These are phyloP conservation scores for Kalmusia sp. DNA, from an alignment of 2,329 filamentous ascomycete genomes.

Conservation along the genomic window DNA sequence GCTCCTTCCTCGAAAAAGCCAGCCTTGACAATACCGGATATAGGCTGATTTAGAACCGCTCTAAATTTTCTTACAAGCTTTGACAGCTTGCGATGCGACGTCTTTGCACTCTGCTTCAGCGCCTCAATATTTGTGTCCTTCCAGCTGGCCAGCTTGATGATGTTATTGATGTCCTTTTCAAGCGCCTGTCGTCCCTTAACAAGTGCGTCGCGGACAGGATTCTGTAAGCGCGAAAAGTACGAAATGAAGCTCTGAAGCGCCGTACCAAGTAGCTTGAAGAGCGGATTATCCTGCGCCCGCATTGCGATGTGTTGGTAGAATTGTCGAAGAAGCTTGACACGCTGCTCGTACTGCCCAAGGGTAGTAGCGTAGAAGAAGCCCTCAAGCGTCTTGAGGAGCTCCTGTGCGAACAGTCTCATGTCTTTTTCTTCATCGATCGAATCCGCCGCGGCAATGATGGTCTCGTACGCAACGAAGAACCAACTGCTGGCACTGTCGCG, in stretches of 20 bases:
- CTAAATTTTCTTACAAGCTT: slow-evolving; percentile 91
- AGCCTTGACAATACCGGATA: slow-evolving; percentile 62
- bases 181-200: slow-evolving; percentile 72
- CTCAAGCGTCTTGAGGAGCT: slow-evolving; percentile 77
- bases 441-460: slow-evolving; percentile 77
- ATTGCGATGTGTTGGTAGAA: slow-evolving; percentile 70
- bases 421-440: slow-evolving; percentile 66
- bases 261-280: slow-evolving; percentile 63
- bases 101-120: slow-evolving; percentile 84
- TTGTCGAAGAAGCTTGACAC: slow-evolving; percentile 71
- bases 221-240: slow-evolving; percentile 76
- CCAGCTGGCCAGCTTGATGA: slow-evolving; percentile 95
- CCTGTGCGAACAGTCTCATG: slow-evolving; percentile 68
- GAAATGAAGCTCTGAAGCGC: slow-evolving; percentile 78
- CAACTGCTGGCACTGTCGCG: slow-evolving; percentile 82
- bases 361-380: slow-evolving; percentile 81
- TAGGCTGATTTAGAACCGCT: slow-evolving; percentile 75
- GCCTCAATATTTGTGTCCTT: slow-evolving; percentile 96
- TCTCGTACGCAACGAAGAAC: slow-evolving; percentile 98
- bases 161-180: slow-evolving; percentile 92
- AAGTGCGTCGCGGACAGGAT: slow-evolving; percentile 69
- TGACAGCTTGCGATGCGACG: slow-evolving; percentile 91
- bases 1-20: slow-evolving; percentile 39
- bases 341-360: slow-evolving; percentile 78
- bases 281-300: slow-evolving; percentile 60